Evolutionary conservation across 805 yeast species (phyloP), one percentile per base, ranked within the genome.

Genomic region (Wickerhamomyces xylosicus): DNA sequence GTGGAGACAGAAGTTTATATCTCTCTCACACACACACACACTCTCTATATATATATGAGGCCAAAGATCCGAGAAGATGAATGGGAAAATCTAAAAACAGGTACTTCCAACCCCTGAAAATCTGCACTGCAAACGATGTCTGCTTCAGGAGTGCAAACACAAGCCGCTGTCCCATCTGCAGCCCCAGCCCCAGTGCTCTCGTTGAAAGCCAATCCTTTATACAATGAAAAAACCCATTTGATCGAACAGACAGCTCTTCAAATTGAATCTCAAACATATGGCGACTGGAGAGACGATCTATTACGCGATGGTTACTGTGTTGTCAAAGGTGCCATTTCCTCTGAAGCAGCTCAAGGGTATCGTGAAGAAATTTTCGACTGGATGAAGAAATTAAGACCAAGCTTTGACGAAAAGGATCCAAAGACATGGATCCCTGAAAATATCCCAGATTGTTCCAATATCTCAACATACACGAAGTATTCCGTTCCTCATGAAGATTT

Each of bases 261-360:
- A 31, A 41, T 48, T 28, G 35, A 38, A 18, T n/a, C 45, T 6
- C 19, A 31, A 9, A 38, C 37, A 1, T 46, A 44, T 22, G 40
- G 36, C 8, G 62, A 59, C 37, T 59, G 58, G 58, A 49, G 62
- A 47, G 54, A 57, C 16, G 56, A 54, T 13, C 41, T 60, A 9
- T 10, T 53, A 13, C 37, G 44, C 19, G 47, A 59, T 36, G 64
- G 63, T 1, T 60, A 42, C 40, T 59, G 51, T 29, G 57, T 58
- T n/a, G 48, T 59, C n/a, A 59, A 57, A 39, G 45, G 45, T 18
- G 62, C 53, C 4, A 39, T 60, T 18, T 41, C 58, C 3, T 38
- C 36, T 21, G 59, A 52, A 29, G 41, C 39, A 4, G 60, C 63
- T 4, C 13, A 31, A 5, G 31, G 27, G 8, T 57, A 60, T 40